A percentile compares a stretch with the other conserved stretches of the same genome.
Evolutionary conservation across 768 basidiomycete species (phyloP).

Genomic region (Dioszegia aurantiaca): DNA sequence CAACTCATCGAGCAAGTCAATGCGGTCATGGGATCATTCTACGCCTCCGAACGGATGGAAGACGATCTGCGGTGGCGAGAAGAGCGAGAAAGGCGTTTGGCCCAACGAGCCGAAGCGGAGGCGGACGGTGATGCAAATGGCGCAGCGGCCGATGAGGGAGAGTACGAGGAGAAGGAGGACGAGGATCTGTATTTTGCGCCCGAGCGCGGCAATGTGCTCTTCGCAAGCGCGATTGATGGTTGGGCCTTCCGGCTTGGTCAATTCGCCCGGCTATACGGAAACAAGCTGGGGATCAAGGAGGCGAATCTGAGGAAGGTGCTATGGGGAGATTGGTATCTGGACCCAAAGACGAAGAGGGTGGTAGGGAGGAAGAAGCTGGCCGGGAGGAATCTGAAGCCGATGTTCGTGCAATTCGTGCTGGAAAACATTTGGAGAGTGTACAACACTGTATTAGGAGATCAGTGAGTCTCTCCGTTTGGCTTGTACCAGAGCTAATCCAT

Average conservation of each 20-base stretch:
- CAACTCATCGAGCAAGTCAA: constrained; percentile 95
- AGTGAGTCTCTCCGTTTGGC: constrained; percentile 61
- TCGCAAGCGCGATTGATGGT: constrained; percentile 91
- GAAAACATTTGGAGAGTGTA: constrained; percentile 98
- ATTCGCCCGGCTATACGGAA: constrained; percentile 87
- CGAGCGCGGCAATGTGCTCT: constrained; percentile 90
- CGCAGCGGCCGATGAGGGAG: constrained; percentile 46
- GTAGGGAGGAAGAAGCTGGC: constrained; percentile 81
- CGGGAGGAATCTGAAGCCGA: constrained; percentile 81
- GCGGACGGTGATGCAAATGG: constrained; percentile 56
- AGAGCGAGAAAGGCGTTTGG: constrained; percentile 77
- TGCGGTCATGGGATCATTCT: constrained; percentile 95
- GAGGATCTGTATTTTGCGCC: constrained; percentile 97
- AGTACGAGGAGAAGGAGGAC: constrained; percentile 92
- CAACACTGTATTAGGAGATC: constrained; percentile 79
- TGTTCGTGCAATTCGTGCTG: constrained; percentile 95
- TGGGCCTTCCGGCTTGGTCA: constrained; percentile 95
- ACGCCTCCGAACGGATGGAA: constrained; percentile 92
- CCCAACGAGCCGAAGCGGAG: constrained; percentile 57
- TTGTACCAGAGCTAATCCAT: not conserved
- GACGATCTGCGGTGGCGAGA: constrained; percentile 93
- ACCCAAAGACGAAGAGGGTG: constrained; percentile 90
- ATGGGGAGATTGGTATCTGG: constrained; percentile 97
- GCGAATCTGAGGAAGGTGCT: constrained; percentile 76
- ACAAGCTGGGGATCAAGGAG: constrained; percentile 87